Percentiles rank a stretch among this genome's conserved stretches.
Evolutionary conservation across 352 stramenopile species (phyloP).

Genomic region (Hyaloperonospora arabidopsidis): DNA sequence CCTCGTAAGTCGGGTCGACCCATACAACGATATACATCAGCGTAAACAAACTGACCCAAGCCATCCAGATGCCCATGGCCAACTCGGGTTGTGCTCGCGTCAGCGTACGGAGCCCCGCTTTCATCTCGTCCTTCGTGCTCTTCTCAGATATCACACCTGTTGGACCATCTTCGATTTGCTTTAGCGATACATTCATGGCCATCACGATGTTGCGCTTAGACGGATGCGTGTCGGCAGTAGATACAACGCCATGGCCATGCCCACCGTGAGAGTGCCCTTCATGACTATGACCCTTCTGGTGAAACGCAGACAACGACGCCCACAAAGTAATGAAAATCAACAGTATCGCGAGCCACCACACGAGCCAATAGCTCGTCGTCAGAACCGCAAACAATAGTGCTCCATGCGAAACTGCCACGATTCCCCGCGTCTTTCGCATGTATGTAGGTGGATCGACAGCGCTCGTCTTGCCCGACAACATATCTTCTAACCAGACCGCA

Average conservation of each 20-base stretch:
- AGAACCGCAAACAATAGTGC: slow-evolving; percentile 43
- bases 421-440: slow-evolving; percentile 44
- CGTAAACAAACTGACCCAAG: slow-evolving; percentile 65
- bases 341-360: slow-evolving; percentile 60
- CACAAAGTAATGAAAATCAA: slow-evolving; percentile 47
- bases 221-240: slow-evolving; percentile 29
- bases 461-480: slow-evolving; percentile 33
- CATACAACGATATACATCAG: slow-evolving; percentile 61
- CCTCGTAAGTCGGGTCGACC: slow-evolving; percentile 36
- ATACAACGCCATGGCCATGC: slow-evolving; percentile 37
- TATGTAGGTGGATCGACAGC: slow-evolving; percentile 40
- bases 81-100: slow-evolving; percentile 51
- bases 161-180: slow-evolving; percentile 15
- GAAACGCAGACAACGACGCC: slow-evolving; percentile 44
- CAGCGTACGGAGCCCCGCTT: slow-evolving; percentile 22
- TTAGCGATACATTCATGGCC: slow-evolving; percentile 28
- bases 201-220: slow-evolving; percentile 43
- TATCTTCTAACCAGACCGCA: slow-evolving; percentile 40
- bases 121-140: slow-evolving; percentile 23
- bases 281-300: slow-evolving; percentile 30
- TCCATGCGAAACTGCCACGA: slow-evolving; percentile 45
- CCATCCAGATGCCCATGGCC: slow-evolving; percentile 73
- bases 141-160: slow-evolving; percentile 12
- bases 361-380: slow-evolving; percentile 52
- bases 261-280: slow-evolving; percentile 9